phyloP scores from a whole-genome alignment of 345 rosid species.

The Ailanthus altissimus region DNA sequence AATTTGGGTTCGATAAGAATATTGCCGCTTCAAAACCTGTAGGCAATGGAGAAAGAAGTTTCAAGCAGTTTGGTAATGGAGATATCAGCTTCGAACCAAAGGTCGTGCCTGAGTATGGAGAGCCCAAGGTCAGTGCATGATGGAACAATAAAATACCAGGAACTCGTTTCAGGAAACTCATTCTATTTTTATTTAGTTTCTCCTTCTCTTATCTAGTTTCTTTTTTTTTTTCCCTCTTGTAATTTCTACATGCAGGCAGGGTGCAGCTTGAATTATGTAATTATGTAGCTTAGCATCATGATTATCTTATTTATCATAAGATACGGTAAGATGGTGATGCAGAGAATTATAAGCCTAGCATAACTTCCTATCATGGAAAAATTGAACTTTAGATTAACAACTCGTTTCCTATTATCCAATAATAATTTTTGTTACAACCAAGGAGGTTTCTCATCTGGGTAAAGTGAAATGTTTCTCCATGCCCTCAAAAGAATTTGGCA shows the following conservation, averaged over 20 bases:
- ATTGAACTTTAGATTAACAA: neutral
- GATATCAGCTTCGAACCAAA: slow-evolving; percentile 13
- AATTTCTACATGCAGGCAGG: neutral
- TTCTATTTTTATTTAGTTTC: neutral
- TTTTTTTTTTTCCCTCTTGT: neutral
- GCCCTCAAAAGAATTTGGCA: no score
- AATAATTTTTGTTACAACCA: neutral
- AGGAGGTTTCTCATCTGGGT: neutral
- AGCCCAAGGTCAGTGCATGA: slow-evolving; percentile 19
- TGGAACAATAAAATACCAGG: neutral
- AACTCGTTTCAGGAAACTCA: neutral
- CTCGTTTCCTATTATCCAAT: neutral
- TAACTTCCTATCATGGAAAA: no score
- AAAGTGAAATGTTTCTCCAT: no score
- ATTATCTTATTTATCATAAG: neutral
- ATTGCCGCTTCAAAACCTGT: slow-evolving; percentile 25
- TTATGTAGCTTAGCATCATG: neutral
- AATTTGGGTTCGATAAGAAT: slow-evolving; percentile 48
- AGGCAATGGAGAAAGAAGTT: slow-evolving; percentile 29
- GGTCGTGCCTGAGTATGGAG: slow-evolving; percentile 16
- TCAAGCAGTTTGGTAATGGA: slow-evolving; percentile 30
- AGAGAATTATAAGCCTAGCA: neutral
- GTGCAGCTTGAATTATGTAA: slow-evolving; percentile 1
- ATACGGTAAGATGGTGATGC: neutral
- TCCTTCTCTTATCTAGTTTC: neutral